phyloP scores from a whole-genome alignment of 2,329 filamentous ascomycete genomes.

The Paramyrothecium sp. region DNA sequence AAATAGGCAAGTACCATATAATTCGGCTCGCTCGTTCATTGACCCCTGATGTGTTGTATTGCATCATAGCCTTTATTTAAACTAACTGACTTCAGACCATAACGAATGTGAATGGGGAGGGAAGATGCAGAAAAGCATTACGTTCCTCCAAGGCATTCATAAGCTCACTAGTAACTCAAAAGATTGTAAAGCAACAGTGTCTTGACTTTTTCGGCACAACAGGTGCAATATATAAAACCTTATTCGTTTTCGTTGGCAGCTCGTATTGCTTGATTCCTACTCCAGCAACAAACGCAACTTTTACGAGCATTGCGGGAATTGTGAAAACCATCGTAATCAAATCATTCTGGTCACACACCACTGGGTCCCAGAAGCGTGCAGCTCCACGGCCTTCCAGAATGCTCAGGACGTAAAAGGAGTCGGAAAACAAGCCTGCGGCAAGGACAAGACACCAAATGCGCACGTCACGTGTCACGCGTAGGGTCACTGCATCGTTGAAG shows the following conservation, averaged over 20 bases:
- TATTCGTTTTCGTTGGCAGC: neutral
- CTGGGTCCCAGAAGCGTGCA: neutral
- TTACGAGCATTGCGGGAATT: neutral
- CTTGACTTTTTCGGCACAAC: too few relatives aligned
- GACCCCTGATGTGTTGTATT: too few relatives aligned
- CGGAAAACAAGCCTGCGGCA: neutral
- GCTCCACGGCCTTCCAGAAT: neutral
- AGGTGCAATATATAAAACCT: too few relatives aligned
- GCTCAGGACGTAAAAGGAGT: neutral
- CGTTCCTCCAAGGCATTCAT: too few relatives aligned
- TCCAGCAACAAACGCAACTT: neutral
- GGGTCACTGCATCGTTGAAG: neutral
- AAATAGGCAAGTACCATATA: too few relatives aligned
- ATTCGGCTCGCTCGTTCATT: too few relatives aligned
- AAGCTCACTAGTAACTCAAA: too few relatives aligned
- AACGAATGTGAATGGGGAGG: too few relatives aligned
- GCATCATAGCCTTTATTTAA: too few relatives aligned
- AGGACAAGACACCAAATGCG: neutral
- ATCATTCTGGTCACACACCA: neutral
- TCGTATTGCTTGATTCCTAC: neutral
- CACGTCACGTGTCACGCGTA: neutral
- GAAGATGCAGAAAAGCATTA: too few relatives aligned
- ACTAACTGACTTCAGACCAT: too few relatives aligned
- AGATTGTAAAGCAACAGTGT: too few relatives aligned
- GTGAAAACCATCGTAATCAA: neutral